These are phyloP conservation scores for Phaseolus lunatus DNA, from an alignment of 306 rosid species.

Conservation along the genomic window DNA sequence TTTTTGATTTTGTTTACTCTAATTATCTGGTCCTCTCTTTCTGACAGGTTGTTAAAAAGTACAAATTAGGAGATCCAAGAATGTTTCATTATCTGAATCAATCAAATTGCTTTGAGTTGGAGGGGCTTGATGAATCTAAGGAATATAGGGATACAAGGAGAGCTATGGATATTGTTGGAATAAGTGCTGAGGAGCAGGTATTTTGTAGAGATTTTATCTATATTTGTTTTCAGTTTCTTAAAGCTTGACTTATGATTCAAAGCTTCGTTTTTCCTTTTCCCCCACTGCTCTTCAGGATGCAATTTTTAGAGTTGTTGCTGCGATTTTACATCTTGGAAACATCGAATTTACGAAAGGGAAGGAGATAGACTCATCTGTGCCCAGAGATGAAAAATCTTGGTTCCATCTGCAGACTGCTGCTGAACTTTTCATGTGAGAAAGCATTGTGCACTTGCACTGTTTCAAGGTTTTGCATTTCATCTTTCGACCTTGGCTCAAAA, in stretches of 20 bases:
- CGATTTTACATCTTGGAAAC: slow-evolving; percentile 85
- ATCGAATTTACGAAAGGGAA: slow-evolving; percentile 81
- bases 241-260: slow-evolving; percentile 38
- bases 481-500: slow-evolving; percentile 26
- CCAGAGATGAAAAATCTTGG: slow-evolving; percentile 80
- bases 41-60: slow-evolving; percentile 68
- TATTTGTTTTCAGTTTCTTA: slow-evolving; percentile 32
- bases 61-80: slow-evolving; percentile 77
- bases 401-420: slow-evolving; percentile 79
- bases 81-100: slow-evolving; percentile 82
- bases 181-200: slow-evolving; percentile 79
- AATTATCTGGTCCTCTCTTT: background rate
- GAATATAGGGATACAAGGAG: slow-evolving; percentile 73
- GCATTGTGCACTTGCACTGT: slow-evolving; percentile 26
- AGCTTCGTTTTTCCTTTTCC: slow-evolving; percentile 19
- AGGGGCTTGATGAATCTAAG: slow-evolving; percentile 73
- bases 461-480: slow-evolving; percentile 43
- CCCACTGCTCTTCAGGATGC: slow-evolving; percentile 63
- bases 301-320: slow-evolving; percentile 86
- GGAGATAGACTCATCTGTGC: slow-evolving; percentile 81
- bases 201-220: slow-evolving; percentile 26
- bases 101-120: slow-evolving; percentile 77
- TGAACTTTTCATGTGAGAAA: slow-evolving; percentile 78
- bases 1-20: background rate
- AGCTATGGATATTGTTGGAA: slow-evolving; percentile 89